Conservation (phyloP, 2,329 filamentous ascomycete genomes). For the Hypoxylon sp. region DNA sequence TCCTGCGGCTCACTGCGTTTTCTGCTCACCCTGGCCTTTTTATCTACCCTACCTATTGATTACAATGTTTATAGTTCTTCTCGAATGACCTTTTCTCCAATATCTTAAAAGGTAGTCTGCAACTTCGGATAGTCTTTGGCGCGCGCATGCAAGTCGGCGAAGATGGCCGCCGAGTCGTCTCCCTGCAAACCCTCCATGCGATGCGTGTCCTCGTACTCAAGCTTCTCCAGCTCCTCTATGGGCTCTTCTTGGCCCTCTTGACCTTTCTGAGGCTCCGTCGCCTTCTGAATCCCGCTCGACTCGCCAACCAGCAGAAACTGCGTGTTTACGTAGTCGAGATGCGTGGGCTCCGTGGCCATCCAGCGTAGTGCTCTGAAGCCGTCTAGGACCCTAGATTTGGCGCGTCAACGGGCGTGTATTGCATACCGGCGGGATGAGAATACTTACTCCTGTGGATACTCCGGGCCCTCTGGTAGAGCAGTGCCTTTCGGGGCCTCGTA, state of each 20-base stretch:
- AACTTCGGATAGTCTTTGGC: constrained; percentile 70
- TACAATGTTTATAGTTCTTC: not conserved
- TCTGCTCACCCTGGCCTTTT: too few species aligned
- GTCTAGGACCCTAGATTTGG: constrained; percentile 63
- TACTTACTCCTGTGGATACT: constrained; percentile 74
- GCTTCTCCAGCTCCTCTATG: constrained; percentile 73
- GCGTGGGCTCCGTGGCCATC: constrained; percentile 75
- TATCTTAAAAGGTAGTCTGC: constrained; percentile 61
- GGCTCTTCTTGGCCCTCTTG: constrained; percentile 70
- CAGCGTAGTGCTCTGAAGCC: constrained; percentile 78
- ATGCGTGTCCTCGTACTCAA: constrained; percentile 77
- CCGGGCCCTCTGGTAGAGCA: constrained; percentile 68
- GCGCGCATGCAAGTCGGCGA: constrained; percentile 54
- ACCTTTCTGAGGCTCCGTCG: constrained; percentile 60
- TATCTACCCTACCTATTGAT: not conserved
- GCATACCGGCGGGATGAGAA: not conserved
- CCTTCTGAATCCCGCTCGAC: constrained; percentile 63
- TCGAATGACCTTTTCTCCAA: not conserved
- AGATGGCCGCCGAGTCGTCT: constrained; percentile 57
- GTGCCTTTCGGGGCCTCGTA: constrained; percentile 70
- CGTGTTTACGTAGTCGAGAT: constrained; percentile 76
- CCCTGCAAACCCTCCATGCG: constrained; percentile 63
- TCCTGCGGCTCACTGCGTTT: too few species aligned
- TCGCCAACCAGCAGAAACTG: constrained; percentile 84
- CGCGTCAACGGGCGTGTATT: constrained; percentile 23